phyloP scores from a whole-genome alignment of 805 yeast genomes.

The Komagataella ulmi region DNA sequence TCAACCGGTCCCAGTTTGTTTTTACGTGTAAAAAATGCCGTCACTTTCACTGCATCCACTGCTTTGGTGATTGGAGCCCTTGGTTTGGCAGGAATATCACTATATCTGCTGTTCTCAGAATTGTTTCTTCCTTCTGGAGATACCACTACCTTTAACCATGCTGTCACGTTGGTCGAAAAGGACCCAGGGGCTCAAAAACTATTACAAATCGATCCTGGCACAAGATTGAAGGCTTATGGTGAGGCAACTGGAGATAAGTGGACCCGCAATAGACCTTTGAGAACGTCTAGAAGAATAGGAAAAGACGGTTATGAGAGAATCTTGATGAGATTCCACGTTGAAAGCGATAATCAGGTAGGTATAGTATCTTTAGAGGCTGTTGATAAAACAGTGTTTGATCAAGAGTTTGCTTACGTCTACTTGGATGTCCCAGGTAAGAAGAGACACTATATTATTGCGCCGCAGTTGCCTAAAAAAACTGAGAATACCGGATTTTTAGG shows the following conservation, averaged over 20 bases:
- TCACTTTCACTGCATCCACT: constrained; percentile 50
- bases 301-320: constrained; percentile 71
- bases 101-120: constrained; percentile 69
- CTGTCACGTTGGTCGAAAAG: constrained; percentile 63
- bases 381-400: constrained; percentile 49
- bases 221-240: constrained; percentile 73
- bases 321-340: constrained; percentile 78
- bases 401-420: constrained; percentile 60
- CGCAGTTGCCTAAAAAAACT: constrained; percentile 29
- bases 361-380: constrained; percentile 72
- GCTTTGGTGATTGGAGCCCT: constrained; percentile 54
- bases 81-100: constrained; percentile 52
- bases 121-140: constrained; percentile 84
- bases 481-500: constrained; percentile 57
- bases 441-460: constrained; percentile 58
- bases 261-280: constrained; percentile 81
- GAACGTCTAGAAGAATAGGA: constrained; percentile 52
- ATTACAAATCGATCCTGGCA: constrained; percentile 38
- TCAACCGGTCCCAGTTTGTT: constrained; percentile 2
- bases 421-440: constrained; percentile 63
- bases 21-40: constrained; percentile 30
- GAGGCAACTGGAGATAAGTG: constrained; percentile 61
- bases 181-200: constrained; percentile 45
- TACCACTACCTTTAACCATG: constrained; percentile 80
- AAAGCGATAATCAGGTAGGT: constrained; percentile 52